Evolutionary conservation across 495 filamentous ascomycete genomes (phyloP).

Genomic region (Penicillium daleae): DNA sequence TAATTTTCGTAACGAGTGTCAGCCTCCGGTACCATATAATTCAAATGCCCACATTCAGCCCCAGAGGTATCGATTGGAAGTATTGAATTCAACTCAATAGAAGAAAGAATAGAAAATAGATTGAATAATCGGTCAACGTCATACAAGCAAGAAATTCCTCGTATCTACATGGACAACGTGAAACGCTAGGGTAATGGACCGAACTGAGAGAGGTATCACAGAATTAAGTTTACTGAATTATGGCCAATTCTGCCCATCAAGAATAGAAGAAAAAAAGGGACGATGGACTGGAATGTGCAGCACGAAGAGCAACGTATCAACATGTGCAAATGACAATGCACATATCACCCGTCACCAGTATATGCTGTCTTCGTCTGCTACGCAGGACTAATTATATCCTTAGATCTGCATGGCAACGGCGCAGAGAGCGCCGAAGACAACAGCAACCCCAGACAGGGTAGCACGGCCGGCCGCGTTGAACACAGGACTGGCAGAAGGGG

Average conservation of each 20-base stretch:
- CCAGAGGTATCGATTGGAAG: too few species aligned
- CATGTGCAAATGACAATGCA: conserved; percentile 6
- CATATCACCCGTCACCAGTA: conserved; percentile 5
- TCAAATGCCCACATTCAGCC: too few species aligned
- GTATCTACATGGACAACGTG: conserved; percentile 8
- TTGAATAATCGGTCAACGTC: not conserved
- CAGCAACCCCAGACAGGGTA: conserved; percentile 31
- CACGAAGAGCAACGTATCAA: conserved; percentile 15
- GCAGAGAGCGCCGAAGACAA: conserved; percentile 29
- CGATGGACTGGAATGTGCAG: conserved; percentile 14
- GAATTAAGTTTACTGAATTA: conserved; percentile 27
- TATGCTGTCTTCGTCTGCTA: not conserved
- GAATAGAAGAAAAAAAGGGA: conserved; percentile 23
- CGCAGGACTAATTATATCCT: conserved; percentile 5
- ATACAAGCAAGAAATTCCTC: conserved; percentile 5
- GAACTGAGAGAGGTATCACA: conserved; percentile 20
- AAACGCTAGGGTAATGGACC: not conserved
- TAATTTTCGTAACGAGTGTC: too few species aligned
- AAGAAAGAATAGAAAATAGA: not conserved
- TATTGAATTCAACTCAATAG: too few species aligned
- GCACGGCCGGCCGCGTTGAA: conserved; percentile 37
- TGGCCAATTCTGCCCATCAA: conserved; percentile 12
- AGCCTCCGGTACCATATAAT: too few species aligned
- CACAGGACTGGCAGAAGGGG: conserved; percentile 16
- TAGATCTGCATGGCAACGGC: conserved; percentile 32